Base-by-base conservation (phyloP, 257 asterid species). In the Nicotiana knightiana region DNA sequence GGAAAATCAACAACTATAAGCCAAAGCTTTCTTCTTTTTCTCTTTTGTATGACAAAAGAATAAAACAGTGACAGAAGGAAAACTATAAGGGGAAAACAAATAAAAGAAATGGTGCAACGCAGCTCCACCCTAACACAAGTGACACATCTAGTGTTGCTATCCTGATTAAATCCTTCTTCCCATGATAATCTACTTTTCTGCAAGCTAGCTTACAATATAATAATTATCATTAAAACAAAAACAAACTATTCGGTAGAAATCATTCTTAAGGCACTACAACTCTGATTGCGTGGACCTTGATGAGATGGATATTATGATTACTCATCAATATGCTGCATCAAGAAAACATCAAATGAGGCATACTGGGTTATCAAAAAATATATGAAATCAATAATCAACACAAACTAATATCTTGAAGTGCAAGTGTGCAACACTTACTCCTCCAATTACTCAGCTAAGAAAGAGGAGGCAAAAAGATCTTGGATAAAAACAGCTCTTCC, bases 401-500 rank as follows among this genome's bases (percentile, higher is more conserved):
- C 61, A 57, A 37, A 54, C n/a, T 70, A 79, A 53, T 53, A 73
- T 48, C 82, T 79, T 33, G 79, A 76, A 26, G 35, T 59, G 65
- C 65, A 87, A 30, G 76, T 18, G 46, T 66, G 64, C 65, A 87
- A 26, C 17, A 83, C 91, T 86, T 83, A 85, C 91, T 82, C 64
- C 54, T 75, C 76, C 83, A 48, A 55, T 87, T 81, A 82, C 70
- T 93, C 95, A 9, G 88, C 88, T 71, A 92, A 88, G 51, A 95
- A 87, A 59, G 96, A 88, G 10, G 96, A 90, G 82, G 82, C 84
- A 55, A 94, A 84, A 86, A 93, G 81, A 78, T 94, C 97, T 86
- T 92, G 98, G 79, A 94, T 83, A 24, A 94, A 94, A 81, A 83
- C 89, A 16, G 98, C 93, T 82, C 91, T 90, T 84, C 91, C 93